Conservation (phyloP, 2,329 filamentous ascomycete species). For the Conoideocrella luteorostrata region DNA sequence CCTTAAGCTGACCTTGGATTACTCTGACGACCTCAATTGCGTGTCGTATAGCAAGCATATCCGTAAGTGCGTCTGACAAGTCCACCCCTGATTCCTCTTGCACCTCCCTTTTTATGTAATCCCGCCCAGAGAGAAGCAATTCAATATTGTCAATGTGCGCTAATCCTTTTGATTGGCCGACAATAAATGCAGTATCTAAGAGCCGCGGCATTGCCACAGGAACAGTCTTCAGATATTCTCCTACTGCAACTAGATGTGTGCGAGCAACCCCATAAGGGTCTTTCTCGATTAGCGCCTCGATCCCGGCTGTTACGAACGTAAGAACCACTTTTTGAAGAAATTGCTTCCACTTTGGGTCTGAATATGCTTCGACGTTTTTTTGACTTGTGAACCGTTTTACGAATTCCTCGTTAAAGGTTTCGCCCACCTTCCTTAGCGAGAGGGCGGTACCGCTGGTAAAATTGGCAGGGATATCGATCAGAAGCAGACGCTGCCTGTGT, state of each 20-base stretch:
- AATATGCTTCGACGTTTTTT: neutral
- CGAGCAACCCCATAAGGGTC: neutral
- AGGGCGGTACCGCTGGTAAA: neutral
- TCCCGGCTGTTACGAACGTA: no score
- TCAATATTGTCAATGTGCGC: neutral
- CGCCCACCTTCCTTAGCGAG: neutral
- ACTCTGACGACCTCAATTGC: neutral
- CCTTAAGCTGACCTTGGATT: neutral
- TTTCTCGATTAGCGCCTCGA: no score
- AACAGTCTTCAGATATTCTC: neutral
- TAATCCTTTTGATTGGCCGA: neutral
- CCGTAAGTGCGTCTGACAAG: neutral
- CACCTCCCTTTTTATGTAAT: neutral
- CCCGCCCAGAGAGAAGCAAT: neutral
- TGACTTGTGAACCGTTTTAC: neutral
- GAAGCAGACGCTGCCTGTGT: neutral
- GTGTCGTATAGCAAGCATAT: neutral
- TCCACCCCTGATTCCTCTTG: neutral
- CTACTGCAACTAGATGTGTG: neutral
- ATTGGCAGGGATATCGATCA: neutral
- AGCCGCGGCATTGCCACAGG: neutral
- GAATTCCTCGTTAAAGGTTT: neutral
- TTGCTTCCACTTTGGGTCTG: neutral
- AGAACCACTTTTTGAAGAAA: neutral
- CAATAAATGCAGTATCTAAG: neutral